Evolutionary conservation across 2,329 filamentous ascomycete genomes (phyloP).

Genomic region (Ramularia collo-cygni): DNA sequence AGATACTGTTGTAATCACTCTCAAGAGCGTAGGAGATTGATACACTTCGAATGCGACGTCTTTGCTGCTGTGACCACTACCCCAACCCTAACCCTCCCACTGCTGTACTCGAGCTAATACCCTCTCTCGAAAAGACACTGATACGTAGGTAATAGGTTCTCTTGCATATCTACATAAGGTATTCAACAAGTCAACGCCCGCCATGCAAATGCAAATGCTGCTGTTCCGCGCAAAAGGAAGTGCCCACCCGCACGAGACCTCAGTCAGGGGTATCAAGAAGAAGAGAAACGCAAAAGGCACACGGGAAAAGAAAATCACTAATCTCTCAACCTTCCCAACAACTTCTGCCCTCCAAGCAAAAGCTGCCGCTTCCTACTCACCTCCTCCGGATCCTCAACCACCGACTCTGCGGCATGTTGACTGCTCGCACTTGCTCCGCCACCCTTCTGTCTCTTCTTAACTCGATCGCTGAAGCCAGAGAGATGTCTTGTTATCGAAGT

Average conservation of each 20-base stretch:
- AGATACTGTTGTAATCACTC: too few species aligned
- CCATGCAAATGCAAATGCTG: too few species aligned
- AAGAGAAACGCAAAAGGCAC: neutral
- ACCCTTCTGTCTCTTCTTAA: conserved; percentile 14
- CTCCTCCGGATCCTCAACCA: conserved; percentile 27
- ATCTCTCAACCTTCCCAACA: conserved; percentile 33
- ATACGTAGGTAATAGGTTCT: too few species aligned
- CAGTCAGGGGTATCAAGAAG: neutral
- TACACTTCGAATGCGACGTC: too few species aligned
- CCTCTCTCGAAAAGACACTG: too few species aligned
- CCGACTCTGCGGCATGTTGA: conserved; percentile 3
- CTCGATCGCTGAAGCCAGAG: conserved; percentile 26
- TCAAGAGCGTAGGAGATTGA: too few species aligned
- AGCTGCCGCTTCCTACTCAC: conserved; percentile 35
- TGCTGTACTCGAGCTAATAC: too few species aligned
- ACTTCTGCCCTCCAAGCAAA: conserved; percentile 37
- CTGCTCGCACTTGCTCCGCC: neutral
- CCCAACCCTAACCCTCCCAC: too few species aligned
- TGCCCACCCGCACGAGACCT: neutral
- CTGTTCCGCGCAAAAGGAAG: too few species aligned
- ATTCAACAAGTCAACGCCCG: too few species aligned
- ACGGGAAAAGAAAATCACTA: conserved; percentile 7
- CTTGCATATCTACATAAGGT: too few species aligned
- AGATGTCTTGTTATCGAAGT: conserved; percentile 24
- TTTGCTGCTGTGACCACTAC: too few species aligned